Base-by-base conservation (phyloP, 2,329 filamentous ascomycete genomes). In the Cladophialophora psammophila region DNA sequence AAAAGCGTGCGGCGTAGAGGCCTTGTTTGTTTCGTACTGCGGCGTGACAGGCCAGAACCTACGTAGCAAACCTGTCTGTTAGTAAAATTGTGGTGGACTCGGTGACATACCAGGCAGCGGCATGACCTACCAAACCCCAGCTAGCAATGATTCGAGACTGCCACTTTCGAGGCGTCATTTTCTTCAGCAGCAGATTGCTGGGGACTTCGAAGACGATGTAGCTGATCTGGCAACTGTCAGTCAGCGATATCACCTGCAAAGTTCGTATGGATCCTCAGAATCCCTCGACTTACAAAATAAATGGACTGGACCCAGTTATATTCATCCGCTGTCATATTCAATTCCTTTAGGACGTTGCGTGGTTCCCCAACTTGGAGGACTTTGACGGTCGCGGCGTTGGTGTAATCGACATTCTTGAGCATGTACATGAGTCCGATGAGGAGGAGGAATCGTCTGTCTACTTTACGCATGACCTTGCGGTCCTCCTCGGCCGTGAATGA, bases 371-470 rank as follows among this genome's bases (percentile, higher is more conserved):
- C 77, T 68, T 82, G 80, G 2, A 83, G 72, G 12, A 82, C 80
- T 64, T 81, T 80, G 63, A 82, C 78, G 15, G 74, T 77, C 0
- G 79, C 76, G 1, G 78, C 79, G 71, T 82, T 82, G 32, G 72
- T 76, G 63, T 77, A 77, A 61, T 82, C 80, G 63, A 81, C 76
- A 66, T 78, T 76, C 59, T 83, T 82, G 59, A 82, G 77, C 90
- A 92, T 92, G 56, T 90, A 79, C 40, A 85, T 79, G 6, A 89
- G 85, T 56, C 90, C 90, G 35, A 88, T 75, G 12, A 92, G 81
- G 35, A 93, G 82, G 3, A 89, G 86, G 0, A 82, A 82, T 52
- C 90, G 91, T 69, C 91, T 90, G 60, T 92, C 92, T 3, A 83
- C 79, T 67, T 82, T 82, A 57, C 74, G 71, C 74, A 79, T 78